Evolutionary conservation across 345 rosid genomes (phyloP).

Genomic region (Euphorbia lathyris): DNA sequence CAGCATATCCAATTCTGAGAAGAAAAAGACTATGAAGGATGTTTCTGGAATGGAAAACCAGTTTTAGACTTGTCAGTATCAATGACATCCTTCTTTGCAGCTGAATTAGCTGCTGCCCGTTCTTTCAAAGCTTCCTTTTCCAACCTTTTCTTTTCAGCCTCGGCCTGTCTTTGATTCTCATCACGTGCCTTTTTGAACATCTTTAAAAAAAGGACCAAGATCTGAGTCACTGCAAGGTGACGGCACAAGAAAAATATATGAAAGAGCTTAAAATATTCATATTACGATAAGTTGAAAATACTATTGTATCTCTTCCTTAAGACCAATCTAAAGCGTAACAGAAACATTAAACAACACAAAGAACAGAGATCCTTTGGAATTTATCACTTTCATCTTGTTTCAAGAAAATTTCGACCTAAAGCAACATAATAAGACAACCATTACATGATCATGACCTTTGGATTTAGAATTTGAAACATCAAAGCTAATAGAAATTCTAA

Average conservation of each 20-base stretch:
- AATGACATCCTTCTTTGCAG: slow-evolving; percentile 50
- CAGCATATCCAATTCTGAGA: neutral
- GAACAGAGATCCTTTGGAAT: neutral
- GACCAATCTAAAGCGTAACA: neutral
- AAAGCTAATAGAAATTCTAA: neutral
- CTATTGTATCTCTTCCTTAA: neutral
- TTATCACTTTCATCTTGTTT: neutral
- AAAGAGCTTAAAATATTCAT: neutral
- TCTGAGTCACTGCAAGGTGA: slow-evolving; percentile 73
- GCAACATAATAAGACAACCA: too few species aligned
- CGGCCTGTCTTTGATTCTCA: slow-evolving; percentile 77
- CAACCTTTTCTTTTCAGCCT: slow-evolving; percentile 84
- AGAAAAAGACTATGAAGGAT: slow-evolving; percentile 8
- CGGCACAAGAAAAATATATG: slow-evolving; percentile 11
- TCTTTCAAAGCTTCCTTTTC: slow-evolving; percentile 89
- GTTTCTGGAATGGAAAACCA: slow-evolving; percentile 34
- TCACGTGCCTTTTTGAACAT: slow-evolving; percentile 79
- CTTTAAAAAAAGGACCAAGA: slow-evolving; percentile 70
- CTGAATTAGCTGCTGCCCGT: slow-evolving; percentile 35
- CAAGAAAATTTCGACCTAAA: too few species aligned
- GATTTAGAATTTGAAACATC: neutral
- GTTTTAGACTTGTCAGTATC: slow-evolving; percentile 31
- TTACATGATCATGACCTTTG: neutral
- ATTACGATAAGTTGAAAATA: slow-evolving; percentile 1
- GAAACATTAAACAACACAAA: neutral